Evolutionary conservation across 805 yeast species (phyloP), one percentile per base, ranked within the genome.

Genomic region (Candida orba): DNA sequence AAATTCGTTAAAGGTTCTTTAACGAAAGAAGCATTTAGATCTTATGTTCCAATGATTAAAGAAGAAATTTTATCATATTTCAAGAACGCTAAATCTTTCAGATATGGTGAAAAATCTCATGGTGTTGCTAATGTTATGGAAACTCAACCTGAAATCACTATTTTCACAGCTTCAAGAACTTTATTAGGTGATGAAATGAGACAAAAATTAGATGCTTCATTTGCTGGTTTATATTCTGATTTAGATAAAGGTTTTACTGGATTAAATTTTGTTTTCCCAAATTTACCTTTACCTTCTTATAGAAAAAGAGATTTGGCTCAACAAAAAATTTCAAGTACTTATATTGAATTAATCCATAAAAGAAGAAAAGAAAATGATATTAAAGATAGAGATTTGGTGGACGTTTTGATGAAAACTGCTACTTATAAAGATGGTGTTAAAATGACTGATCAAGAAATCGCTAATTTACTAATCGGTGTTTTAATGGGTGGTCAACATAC

Each of bases 401-500:
- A 91, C 63, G 75, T 93, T 15, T 75, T 89, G 62, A 78, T 93
- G 86, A 76, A 79, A 55, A 73, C 71, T 54, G 83, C 90, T 35
- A 79, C 86, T 47, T 93, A 93, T 70, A 90, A 87, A 64, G 98
- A 93, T 62, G 99, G 99, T 56, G 80, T 81, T 39, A 74, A 75
- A 59, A 90, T 93, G 97, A 83, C 96, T 24, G 99, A 93, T 64
- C 81, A 82, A 63, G 95, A 93, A 68, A 88, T 93, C 59, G 93
- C 98, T 40, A 85, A 90, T 66, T 72, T 93, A 64, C 71, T 89
- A 64, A 91, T 93, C 65, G 99, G 98, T 65, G 84, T 93, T 43
- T 73, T 93, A 49, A 93, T 93, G 99, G 99, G 99, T 58, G 99
- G 99, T 50, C 99, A 93, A 71, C 99, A 93, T 66, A 93, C 99